Evolutionary conservation across 441 rosid genomes (phyloP).

Genomic region (Pelargonium australe): DNA sequence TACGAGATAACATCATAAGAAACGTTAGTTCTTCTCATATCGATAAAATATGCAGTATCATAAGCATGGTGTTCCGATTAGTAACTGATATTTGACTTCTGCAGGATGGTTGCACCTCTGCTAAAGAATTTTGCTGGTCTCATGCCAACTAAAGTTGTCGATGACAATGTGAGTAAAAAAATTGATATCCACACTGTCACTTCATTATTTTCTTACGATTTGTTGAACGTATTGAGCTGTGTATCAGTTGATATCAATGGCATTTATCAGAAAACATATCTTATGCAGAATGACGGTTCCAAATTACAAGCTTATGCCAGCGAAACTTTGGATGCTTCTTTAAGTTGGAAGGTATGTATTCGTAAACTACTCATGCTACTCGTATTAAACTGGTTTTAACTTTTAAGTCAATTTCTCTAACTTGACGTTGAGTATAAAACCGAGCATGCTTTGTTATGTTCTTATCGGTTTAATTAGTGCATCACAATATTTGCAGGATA

Average conservation of each 20-base stretch:
- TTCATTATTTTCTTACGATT: neutral
- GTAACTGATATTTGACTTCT: too few species aligned
- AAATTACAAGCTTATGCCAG: neutral
- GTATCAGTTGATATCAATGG: neutral
- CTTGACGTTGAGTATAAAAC: too few species aligned
- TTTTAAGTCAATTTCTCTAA: too few species aligned
- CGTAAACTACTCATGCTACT: neutral
- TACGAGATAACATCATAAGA: too few species aligned
- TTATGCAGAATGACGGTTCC: constrained; percentile 1
- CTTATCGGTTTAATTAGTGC: neutral
- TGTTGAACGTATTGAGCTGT: neutral
- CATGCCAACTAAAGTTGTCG: constrained; percentile 53
- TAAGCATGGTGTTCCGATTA: neutral
- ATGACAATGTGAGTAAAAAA: constrained; percentile 39
- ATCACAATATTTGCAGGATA: constrained; percentile 29
- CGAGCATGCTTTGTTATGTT: neutral
- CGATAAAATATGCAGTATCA: neutral
- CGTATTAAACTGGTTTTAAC: too few species aligned
- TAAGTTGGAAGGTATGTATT: constrained; percentile 1
- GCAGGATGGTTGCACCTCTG: constrained; percentile 61
- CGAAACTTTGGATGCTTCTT: constrained; percentile 1
- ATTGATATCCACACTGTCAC: neutral
- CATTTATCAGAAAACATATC: neutral
- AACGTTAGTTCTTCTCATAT: neutral
- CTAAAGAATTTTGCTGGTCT: constrained; percentile 47